Evolutionary conservation across 163 green algal species (phyloP).

Genomic region (Scenedesmus sp.): DNA sequence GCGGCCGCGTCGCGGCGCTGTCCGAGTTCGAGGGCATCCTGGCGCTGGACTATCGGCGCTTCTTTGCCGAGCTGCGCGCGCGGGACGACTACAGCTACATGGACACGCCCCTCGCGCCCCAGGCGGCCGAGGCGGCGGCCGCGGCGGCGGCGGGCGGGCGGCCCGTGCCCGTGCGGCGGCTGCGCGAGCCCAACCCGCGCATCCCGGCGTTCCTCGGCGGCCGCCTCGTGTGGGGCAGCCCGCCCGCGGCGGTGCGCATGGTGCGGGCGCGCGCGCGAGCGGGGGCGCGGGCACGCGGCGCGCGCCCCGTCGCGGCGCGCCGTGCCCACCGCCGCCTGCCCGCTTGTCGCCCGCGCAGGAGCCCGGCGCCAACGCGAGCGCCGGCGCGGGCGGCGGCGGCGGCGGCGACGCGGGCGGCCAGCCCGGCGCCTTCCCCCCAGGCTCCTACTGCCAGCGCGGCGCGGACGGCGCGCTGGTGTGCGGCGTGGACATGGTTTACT

Average conservation of each 20-base stretch:
- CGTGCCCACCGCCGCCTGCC: no score
- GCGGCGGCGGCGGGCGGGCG: slow-evolving; percentile 13
- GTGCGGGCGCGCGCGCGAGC: not conserved
- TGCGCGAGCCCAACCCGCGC: slow-evolving; percentile 8
- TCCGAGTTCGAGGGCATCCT: slow-evolving; percentile 34
- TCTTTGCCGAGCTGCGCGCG: slow-evolving; percentile 26
- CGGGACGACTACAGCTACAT: slow-evolving; percentile 36
- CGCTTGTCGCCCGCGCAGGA: no score
- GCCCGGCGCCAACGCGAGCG: not conserved
- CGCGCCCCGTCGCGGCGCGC: no score
- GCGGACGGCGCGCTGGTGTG: slow-evolving; percentile 18
- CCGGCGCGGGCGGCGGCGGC: not conserved
- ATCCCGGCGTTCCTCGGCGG: slow-evolving; percentile 5
- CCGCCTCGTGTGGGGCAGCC: slow-evolving; percentile 36
- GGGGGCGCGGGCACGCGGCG: no score
- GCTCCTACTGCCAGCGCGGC: slow-evolving; percentile 43
- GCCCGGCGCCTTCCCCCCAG: slow-evolving; percentile 23
- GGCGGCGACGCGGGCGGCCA: not conserved
- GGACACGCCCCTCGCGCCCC: slow-evolving; percentile 25
- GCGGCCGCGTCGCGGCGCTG: no score
- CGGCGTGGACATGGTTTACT: slow-evolving; percentile 48
- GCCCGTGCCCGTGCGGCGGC: slow-evolving; percentile 17
- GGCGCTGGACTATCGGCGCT: slow-evolving; percentile 18
- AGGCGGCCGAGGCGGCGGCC: not conserved
- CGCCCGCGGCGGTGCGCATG: slow-evolving; percentile 11